Percentiles rank a stretch among this genome's conserved stretches.
phyloP scores from a whole-genome alignment of 1,284 basidiomycete species.

The Trametes polyzona region DNA sequence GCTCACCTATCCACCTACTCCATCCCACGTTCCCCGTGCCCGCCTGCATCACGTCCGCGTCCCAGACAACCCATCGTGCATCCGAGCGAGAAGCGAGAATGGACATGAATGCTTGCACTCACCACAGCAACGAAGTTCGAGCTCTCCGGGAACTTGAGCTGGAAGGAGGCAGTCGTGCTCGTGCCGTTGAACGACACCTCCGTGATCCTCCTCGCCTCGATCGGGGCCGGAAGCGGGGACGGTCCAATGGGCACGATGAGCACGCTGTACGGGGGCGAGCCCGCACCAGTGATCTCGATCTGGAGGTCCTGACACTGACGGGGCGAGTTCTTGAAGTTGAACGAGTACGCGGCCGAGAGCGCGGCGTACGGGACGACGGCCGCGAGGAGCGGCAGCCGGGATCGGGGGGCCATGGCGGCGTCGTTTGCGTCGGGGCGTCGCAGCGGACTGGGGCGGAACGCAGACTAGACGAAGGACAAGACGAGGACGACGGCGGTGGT shows the following conservation, averaged over 20 bases:
- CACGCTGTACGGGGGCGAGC: constrained; percentile 63
- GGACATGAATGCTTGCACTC: constrained; percentile 40
- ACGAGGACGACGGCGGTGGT: not conserved
- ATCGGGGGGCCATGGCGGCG: not conserved
- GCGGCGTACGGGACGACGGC: constrained; percentile 23
- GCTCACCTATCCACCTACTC: not conserved
- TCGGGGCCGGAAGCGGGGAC: constrained; percentile 57
- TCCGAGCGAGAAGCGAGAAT: not conserved
- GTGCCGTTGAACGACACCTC: constrained; percentile 53
- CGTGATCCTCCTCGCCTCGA: constrained; percentile 68
- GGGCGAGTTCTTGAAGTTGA: constrained; percentile 59
- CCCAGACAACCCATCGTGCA: not conserved
- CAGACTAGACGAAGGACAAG: not conserved
- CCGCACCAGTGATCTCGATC: constrained; percentile 54
- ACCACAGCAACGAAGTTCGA: constrained; percentile 79
- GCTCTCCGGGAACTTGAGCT: constrained; percentile 65
- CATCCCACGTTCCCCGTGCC: not conserved
- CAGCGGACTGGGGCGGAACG: not conserved
- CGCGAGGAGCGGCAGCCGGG: constrained; percentile 10
- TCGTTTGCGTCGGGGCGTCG: constrained; percentile 3
- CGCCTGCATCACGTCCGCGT: not conserved
- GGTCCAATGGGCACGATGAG: constrained; percentile 71
- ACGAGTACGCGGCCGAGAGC: constrained; percentile 54
- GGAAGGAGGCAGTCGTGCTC: constrained; percentile 51
- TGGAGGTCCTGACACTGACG: constrained; percentile 67